Evolutionary conservation across 805 yeast genomes (phyloP).

Genomic region (Yarrowia deformans): DNA sequence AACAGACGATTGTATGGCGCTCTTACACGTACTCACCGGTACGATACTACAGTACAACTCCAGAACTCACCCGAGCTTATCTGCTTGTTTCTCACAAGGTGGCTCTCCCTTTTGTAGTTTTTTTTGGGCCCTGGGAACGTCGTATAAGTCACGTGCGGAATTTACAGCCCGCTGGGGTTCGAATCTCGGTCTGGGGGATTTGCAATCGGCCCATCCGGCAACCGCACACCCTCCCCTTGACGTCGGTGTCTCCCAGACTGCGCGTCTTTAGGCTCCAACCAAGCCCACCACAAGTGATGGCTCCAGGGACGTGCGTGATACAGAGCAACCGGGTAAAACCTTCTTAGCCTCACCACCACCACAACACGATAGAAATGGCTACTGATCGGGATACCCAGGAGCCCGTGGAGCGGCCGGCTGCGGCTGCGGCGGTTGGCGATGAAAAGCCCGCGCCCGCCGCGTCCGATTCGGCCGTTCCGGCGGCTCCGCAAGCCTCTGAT

Average conservation of each 20-base stretch:
- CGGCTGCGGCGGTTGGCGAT: background rate
- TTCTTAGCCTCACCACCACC: constrained; percentile 40
- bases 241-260: no score
- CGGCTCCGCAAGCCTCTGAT: background rate
- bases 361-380: constrained; percentile 36
- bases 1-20: no score
- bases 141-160: constrained; percentile 28
- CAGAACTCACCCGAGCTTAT: no score
- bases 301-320: constrained; percentile 17
- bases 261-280: constrained; percentile 7
- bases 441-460: background rate
- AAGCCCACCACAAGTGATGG: constrained; percentile 7
- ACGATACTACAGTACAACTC: no score
- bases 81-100: background rate
- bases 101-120: background rate
- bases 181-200: background rate
- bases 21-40: no score
- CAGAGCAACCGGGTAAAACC: constrained; percentile 37
- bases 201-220: no score
- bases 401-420: background rate
- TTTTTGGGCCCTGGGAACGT: background rate
- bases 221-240: no score
- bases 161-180: background rate
- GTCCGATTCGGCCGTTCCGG: background rate
- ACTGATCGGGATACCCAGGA: constrained; percentile 30